These are phyloP conservation scores for Apiospora rasikravindrae DNA, from an alignment of 2,329 filamentous ascomycete species.

Conservation along the genomic window DNA sequence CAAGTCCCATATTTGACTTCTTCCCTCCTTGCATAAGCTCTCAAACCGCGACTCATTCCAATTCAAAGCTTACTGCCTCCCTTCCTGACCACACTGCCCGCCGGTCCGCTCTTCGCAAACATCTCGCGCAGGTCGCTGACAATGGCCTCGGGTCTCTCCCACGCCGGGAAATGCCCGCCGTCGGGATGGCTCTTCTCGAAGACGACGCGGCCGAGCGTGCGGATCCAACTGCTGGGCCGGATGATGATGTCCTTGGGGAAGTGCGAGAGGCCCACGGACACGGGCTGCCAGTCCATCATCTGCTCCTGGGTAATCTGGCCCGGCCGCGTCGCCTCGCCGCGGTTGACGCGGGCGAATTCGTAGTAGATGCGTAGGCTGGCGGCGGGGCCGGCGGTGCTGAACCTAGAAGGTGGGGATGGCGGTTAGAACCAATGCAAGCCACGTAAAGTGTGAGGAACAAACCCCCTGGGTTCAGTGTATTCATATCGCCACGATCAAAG, in stretches of 20 bases:
- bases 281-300: constrained; percentile 33
- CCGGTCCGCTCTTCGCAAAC: constrained; percentile 49
- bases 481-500: no score
- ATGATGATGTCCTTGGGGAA: constrained; percentile 57
- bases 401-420: constrained; percentile 38
- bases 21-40: not conserved
- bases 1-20: no score
- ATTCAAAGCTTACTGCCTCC: constrained; percentile 1
- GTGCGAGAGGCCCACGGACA: constrained; percentile 54
- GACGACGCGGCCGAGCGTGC: constrained; percentile 56
- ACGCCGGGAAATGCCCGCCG: constrained; percentile 57
- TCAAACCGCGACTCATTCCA: not conserved
- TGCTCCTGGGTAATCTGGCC: constrained; percentile 60
- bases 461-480: no score
- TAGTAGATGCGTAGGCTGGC: constrained; percentile 73
- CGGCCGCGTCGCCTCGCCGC: constrained; percentile 28
- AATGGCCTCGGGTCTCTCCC: constrained; percentile 52
- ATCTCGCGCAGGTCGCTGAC: constrained; percentile 52
- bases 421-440: not conserved
- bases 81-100: constrained; percentile 23
- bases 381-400: constrained; percentile 69
- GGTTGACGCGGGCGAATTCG: constrained; percentile 57
- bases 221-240: constrained; percentile 54
- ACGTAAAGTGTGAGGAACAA: not conserved
- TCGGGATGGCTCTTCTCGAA: constrained; percentile 47